Percentiles rank a stretch among this genome's conserved stretches.
These are phyloP conservation scores for Colletotrichum tanaceti DNA, from an alignment of 2,329 filamentous ascomycete genomes.

Conservation along the genomic window DNA sequence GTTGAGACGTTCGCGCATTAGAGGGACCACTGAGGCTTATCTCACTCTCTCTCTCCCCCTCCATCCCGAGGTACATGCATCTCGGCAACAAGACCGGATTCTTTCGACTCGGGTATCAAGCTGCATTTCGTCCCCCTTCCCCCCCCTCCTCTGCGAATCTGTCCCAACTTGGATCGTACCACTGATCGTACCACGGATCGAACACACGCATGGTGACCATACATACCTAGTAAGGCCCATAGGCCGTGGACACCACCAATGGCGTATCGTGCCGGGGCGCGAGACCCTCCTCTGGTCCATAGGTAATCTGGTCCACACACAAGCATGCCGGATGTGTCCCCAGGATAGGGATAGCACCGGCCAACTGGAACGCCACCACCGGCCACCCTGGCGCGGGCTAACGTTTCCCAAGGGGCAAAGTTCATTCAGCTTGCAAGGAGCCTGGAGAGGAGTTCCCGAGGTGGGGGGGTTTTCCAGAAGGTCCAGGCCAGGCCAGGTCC, in stretches of 20 bases:
- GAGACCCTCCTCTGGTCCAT: background rate
- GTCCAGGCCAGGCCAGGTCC: background rate
- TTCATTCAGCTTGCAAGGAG: background rate
- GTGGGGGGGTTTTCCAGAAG: too few species aligned
- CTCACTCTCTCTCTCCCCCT: background rate
- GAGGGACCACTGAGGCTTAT: background rate
- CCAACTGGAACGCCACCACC: constrained; percentile 26
- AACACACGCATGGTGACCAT: background rate
- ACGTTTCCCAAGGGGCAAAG: constrained; percentile 29
- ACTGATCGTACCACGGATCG: too few species aligned
- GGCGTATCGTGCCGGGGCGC: constrained; percentile 7
- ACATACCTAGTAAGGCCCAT: too few species aligned
- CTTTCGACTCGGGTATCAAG: background rate
- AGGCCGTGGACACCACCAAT: constrained; percentile 15
- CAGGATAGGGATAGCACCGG: constrained; percentile 40
- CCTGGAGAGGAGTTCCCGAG: too few species aligned
- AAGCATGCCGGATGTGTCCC: constrained; percentile 37
- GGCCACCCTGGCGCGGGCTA: constrained; percentile 23
- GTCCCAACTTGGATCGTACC: constrained; percentile 21
- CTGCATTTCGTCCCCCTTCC: background rate
- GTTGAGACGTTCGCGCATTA: background rate
- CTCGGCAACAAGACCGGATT: constrained; percentile 21
- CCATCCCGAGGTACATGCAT: constrained; percentile 22
- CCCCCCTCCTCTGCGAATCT: background rate
- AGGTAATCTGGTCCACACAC: too few species aligned